These are phyloP conservation scores for Dissophora globulifera DNA, from an alignment of 192 early-diverging fungal genomes.

Conservation along the genomic window DNA sequence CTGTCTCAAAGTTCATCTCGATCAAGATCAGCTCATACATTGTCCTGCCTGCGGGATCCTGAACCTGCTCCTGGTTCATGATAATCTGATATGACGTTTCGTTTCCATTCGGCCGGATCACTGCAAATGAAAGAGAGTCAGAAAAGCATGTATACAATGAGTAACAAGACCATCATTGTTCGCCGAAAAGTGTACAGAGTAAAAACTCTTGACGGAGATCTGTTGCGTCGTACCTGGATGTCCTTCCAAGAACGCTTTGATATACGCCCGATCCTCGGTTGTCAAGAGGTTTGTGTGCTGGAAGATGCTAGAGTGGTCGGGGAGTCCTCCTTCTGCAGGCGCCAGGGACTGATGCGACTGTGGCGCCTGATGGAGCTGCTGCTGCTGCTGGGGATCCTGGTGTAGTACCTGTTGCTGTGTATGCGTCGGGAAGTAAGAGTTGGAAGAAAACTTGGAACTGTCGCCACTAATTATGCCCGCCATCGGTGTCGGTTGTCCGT, in stretches of 20 bases:
- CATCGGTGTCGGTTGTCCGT: slow-evolving; percentile 4
- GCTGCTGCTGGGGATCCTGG: too few species aligned
- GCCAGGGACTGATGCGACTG: slow-evolving; percentile 1
- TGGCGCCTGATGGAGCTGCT: not conserved
- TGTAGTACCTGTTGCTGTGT: too few species aligned
- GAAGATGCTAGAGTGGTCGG: slow-evolving; percentile 40
- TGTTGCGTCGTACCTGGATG: slow-evolving; percentile 34
- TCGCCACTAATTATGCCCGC: not conserved
- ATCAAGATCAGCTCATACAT: slow-evolving; percentile 51
- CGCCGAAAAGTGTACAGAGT: too few species aligned
- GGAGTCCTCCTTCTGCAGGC: not conserved
- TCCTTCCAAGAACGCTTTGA: slow-evolving; percentile 40
- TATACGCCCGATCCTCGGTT: slow-evolving; percentile 33
- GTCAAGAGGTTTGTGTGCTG: slow-evolving; percentile 44
- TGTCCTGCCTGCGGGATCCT: slow-evolving; percentile 29
- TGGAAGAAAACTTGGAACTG: not conserved
- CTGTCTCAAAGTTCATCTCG: slow-evolving; percentile 55
- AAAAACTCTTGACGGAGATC: too few species aligned
- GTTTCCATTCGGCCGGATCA: slow-evolving; percentile 42
- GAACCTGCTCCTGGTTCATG: slow-evolving; percentile 51
- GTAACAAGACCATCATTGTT: too few species aligned
- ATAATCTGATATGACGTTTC: slow-evolving; percentile 41
- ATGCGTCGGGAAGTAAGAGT: slow-evolving; percentile 20
- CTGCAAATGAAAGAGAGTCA: slow-evolving; percentile 24
- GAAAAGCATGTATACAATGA: too few species aligned